Evolutionary conservation across 805 yeast genomes (phyloP), one percentile per base, ranked within the genome.

Genomic region (Brettanomyces bruxellensis): DNA sequence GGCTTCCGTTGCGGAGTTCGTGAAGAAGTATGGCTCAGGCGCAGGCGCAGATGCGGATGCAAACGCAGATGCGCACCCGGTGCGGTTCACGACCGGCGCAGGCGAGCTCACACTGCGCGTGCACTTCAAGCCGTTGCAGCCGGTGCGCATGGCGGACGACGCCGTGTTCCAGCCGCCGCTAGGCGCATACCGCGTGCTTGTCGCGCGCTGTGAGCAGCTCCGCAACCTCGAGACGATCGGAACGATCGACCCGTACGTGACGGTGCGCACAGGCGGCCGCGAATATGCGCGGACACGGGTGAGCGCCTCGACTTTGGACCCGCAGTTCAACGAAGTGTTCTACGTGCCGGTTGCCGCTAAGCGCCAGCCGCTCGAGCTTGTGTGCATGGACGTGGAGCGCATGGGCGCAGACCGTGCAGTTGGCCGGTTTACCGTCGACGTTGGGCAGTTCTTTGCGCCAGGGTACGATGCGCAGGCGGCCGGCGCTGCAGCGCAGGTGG

Each of bases 201-300:
- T 86, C 43, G 71, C 79, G 48, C 65, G 69, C 34, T 83, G 81
- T 14, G 59, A 59, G 9, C 75, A 77, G 38, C 64, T 81, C 54
- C 67, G 72, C 53, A 68, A 79, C 54, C 64, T 83, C 54, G 85
- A 83, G 53, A 72, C 80, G 13, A 74, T 83, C 44, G 91, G 93
- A 47, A 77, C 74, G 47, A 79, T 84, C 55, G 90, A 86, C 62
- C 93, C 95, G 4, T 85, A 83, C 55, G 78, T 82, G 37, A 72
- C 76, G 49, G 71, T 84, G 8, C 23, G 23, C 23, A 35, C 38
- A 8, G 56, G 81, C 55, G 84, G 83, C 53, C 76, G 75, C 58
- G 57, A 76, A 37, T 72, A 71, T 49, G 83, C 73, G 45, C 71
- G 69, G 51, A 79, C 93, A 2, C 58, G 66, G 1, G 75, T 75